phyloP scores from a whole-genome alignment of 2,329 filamentous ascomycete genomes.

The Corynespora cassiicola region DNA sequence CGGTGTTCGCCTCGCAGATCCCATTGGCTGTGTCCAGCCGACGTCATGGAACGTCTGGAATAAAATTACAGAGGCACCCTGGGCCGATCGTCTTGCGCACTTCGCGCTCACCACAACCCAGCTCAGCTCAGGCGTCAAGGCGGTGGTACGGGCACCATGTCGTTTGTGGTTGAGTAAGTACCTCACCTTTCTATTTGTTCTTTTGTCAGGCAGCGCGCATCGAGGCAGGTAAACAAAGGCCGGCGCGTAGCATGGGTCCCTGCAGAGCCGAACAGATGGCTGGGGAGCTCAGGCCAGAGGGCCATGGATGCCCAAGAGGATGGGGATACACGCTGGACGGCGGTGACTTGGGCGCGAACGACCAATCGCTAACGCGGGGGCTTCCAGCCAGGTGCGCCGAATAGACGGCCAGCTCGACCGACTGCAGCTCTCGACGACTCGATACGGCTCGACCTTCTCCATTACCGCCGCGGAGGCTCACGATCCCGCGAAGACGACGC shows the following conservation, averaged over 20 bases:
- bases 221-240: too few relatives aligned
- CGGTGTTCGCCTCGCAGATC: too few relatives aligned
- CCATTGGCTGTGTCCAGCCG: too few relatives aligned
- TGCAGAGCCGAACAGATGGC: too few relatives aligned
- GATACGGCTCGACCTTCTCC: conserved; percentile 32
- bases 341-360: neutral
- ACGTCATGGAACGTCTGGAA: too few relatives aligned
- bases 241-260: conserved; percentile 1
- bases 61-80: too few relatives aligned
- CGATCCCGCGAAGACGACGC: conserved; percentile 54
- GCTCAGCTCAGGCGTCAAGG: too few relatives aligned
- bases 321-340: neutral
- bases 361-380: conserved; percentile 8
- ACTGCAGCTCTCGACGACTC: conserved; percentile 55
- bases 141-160: conserved; percentile 49
- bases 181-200: neutral
- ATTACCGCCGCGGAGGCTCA: conserved; percentile 42
- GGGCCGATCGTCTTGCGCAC: too few relatives aligned
- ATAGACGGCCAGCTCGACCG: conserved; percentile 66
- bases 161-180: conserved; percentile 50
- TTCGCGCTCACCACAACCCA: too few relatives aligned
- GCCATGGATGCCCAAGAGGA: neutral
- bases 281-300: neutral
- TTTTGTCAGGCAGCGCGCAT: too few relatives aligned
- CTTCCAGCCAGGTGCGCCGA: conserved; percentile 59